phyloP scores from a whole-genome alignment of 176 grass and related monocot species.

The Ampelocalamus luodianensis region DNA sequence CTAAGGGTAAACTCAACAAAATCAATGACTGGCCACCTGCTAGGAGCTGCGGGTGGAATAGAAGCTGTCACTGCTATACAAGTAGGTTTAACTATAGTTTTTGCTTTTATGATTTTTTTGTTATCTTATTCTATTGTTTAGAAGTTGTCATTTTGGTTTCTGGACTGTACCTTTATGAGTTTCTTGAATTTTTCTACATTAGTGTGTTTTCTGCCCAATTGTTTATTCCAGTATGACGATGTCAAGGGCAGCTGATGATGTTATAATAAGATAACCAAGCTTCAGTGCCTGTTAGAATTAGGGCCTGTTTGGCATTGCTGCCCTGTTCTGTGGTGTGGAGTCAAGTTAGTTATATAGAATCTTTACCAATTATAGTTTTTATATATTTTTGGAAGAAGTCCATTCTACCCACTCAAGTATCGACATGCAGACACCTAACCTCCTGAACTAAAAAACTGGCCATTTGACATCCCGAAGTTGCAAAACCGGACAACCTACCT shows the following conservation, averaged over 20 bases:
- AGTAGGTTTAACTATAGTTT: constrained; percentile 30
- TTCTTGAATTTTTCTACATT: constrained; percentile 23
- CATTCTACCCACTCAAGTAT: too few species aligned
- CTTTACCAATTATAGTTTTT: background rate
- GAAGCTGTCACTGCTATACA: constrained; percentile 94
- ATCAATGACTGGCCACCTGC: constrained; percentile 96
- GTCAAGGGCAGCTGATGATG: background rate
- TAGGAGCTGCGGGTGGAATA: constrained; percentile 91
- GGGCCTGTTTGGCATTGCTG: background rate
- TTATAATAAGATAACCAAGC: constrained; percentile 6
- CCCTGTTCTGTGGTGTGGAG: background rate
- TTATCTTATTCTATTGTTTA: constrained; percentile 24
- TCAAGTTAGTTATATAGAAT: background rate
- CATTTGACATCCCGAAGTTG: too few species aligned
- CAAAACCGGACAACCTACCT: too few species aligned
- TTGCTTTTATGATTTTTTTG: constrained; percentile 2
- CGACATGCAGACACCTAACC: too few species aligned
- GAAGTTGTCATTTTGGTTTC: background rate
- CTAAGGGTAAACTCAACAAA: constrained; percentile 95
- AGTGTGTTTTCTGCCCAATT: constrained; percentile 18
- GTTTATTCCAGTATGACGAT: constrained; percentile 2
- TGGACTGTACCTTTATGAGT: constrained; percentile 10
- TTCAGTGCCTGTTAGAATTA: background rate
- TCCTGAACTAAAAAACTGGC: too few species aligned
- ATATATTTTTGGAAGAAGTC: too few species aligned